Evolutionary conservation across 2,329 filamentous ascomycete species (phyloP), one percentile per base, ranked within the genome.

Genomic region (Verticillium alfalfae): DNA sequence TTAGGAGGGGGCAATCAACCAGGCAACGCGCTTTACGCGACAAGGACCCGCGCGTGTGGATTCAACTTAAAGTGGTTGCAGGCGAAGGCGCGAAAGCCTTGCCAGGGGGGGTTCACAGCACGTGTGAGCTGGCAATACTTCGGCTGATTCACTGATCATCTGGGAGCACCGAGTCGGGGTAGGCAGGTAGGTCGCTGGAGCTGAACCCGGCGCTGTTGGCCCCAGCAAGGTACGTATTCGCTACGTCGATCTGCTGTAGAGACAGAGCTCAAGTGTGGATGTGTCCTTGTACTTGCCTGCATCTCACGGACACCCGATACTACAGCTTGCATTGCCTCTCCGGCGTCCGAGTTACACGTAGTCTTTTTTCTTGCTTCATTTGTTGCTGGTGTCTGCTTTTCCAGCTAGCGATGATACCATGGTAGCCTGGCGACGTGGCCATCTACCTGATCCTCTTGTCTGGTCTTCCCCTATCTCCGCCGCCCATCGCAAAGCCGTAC

Each of bases 361-460:
- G 22, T 12, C 5, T 22, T 22, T 49, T 52, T 22, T 9, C 18
- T 49, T 49, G 6, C 45, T 13, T 49, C 9, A n/a, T 49, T 49
- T 49, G n/a, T n/a, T 18, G 18, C 18, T 13, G 18, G 3, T 49
- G 45, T 10, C n/a, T 22, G 9, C 9, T 26, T n/a, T 49, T 49
- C 26, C 22, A 49, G 45, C 59, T 63, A 79, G 79, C 76, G 73
- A 83, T 83, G 80, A 79, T 81, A 79, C 75, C 77, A 72, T 75
- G 75, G 73, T 82, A 82, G 75, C 71, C 67, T 61, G 63, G 56
- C 65, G 67, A 70, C 70, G 69, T 67, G 67, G 66, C 75, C 69
- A 69, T 74, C 75, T 69, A 75, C 26, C 26, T 26, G 4, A 26
- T 68, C 55, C 55, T 54, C 18, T 49, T 18, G n/a, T 49, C 26